phyloP scores from a whole-genome alignment of 805 yeast species.

The Wickerhamiella azyma region DNA sequence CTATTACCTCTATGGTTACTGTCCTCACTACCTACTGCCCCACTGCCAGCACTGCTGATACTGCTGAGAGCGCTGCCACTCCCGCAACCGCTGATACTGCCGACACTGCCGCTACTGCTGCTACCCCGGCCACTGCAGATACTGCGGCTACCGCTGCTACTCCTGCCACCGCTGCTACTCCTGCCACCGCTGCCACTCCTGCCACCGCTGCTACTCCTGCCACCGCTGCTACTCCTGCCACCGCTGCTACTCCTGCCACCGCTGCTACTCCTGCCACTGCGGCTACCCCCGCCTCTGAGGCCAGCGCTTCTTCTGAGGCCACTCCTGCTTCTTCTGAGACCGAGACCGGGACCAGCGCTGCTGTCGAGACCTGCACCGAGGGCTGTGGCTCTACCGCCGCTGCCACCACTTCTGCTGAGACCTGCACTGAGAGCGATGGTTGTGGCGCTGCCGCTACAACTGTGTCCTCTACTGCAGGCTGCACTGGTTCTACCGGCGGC shows the following conservation, averaged over 20 bases:
- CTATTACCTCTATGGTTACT: constrained; percentile 1
- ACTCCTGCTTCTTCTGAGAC: neutral
- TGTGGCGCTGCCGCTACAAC: neutral
- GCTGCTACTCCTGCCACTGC: neutral
- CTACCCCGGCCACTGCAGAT: neutral
- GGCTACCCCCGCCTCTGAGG: neutral
- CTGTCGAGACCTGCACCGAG: neutral
- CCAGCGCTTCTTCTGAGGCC: neutral
- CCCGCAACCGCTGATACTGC: neutral
- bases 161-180: neutral
- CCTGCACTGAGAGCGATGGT: neutral
- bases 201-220: neutral
- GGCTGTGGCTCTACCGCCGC: neutral
- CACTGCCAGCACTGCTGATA: neutral
- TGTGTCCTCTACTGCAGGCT: neutral
- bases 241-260: neutral
- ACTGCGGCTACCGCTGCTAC: neutral
- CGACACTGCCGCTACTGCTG: neutral
- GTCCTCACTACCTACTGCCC: constrained; percentile 5
- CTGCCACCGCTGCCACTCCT: neutral
- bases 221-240: neutral
- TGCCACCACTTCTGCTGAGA: neutral
- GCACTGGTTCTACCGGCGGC: no score
- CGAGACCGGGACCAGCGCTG: neutral
- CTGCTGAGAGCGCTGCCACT: neutral